Percentiles rank a stretch among this genome's conserved stretches.
Conservation (phyloP, 179 eudicot genomes). For the Monotropa hypopitys region DNA sequence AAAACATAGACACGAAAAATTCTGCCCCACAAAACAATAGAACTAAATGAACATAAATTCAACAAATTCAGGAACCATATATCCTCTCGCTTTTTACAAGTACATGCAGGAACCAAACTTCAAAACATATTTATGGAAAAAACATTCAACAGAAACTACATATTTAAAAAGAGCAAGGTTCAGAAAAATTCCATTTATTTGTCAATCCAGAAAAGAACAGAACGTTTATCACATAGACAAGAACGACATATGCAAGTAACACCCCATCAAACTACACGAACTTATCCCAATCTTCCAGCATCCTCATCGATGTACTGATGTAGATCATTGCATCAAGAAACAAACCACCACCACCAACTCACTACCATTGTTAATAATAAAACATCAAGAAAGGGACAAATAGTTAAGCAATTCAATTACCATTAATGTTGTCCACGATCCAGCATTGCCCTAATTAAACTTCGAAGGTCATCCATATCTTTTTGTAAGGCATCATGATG, state of each 20-base stretch:
- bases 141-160: not conserved
- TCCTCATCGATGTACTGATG: too few species aligned
- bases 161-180: not conserved
- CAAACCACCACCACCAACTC: not conserved
- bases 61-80: not conserved
- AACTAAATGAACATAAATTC: not conserved
- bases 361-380: not conserved
- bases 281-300: too few species aligned
- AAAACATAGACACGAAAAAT: not conserved
- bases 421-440: too few species aligned
- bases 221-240: not conserved
- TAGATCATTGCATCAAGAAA: slow-evolving; percentile 53
- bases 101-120: not conserved
- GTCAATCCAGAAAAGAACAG: not conserved
- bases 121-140: not conserved
- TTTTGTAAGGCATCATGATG: too few species aligned
- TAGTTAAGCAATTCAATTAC: too few species aligned
- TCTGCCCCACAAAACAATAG: not conserved
- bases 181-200: not conserved
- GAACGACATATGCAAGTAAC: not conserved
- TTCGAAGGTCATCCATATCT: too few species aligned
- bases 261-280: not conserved
- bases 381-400: not conserved
- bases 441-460: too few species aligned
- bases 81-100: not conserved